These are phyloP conservation scores for Leptomonas seymouri DNA, from an alignment of 208 protist species.

Conservation along the genomic window DNA sequence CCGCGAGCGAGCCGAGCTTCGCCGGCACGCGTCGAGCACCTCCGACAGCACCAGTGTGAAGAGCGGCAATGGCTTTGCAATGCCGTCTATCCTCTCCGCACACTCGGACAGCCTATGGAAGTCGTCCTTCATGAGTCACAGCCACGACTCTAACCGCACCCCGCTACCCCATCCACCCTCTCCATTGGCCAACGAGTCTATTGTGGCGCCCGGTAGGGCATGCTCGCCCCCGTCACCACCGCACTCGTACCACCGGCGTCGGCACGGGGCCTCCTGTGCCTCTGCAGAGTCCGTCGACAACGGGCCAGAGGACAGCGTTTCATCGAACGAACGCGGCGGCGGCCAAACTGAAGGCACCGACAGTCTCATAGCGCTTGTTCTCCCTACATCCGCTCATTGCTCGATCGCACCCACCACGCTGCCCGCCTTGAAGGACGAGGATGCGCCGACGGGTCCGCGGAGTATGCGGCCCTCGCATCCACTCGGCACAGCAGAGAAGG, in stretches of 20 bases:
- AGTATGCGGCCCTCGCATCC: neutral
- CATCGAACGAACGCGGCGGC: neutral
- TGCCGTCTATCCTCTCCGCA: slow-evolving; percentile 8
- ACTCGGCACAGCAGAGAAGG: neutral
- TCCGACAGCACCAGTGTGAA: slow-evolving; percentile 4
- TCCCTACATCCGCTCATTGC: neutral
- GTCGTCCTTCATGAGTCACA: slow-evolving; percentile 8
- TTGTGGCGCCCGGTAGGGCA: neutral
- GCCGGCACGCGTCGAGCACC: neutral
- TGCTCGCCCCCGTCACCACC: neutral
- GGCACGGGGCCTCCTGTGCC: slow-evolving; percentile 1
- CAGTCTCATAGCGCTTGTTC: neutral
- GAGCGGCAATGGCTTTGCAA: slow-evolving; percentile 7
- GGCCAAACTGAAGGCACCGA: neutral
- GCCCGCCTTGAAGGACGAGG: neutral
- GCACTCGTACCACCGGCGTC: slow-evolving; percentile 8
- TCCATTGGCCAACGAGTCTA: slow-evolving; percentile 7
- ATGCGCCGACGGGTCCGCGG: neutral
- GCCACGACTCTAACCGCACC: slow-evolving; percentile 1
- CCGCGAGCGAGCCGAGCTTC: neutral
- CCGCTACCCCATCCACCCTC: neutral
- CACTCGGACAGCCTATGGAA: neutral
- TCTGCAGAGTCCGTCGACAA: slow-evolving; percentile 5
- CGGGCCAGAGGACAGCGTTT: slow-evolving; percentile 8
- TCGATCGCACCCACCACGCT: slow-evolving; percentile 6